These are phyloP conservation scores for Calophaca sinica DNA, from an alignment of 306 rosid species.

Conservation along the genomic window DNA sequence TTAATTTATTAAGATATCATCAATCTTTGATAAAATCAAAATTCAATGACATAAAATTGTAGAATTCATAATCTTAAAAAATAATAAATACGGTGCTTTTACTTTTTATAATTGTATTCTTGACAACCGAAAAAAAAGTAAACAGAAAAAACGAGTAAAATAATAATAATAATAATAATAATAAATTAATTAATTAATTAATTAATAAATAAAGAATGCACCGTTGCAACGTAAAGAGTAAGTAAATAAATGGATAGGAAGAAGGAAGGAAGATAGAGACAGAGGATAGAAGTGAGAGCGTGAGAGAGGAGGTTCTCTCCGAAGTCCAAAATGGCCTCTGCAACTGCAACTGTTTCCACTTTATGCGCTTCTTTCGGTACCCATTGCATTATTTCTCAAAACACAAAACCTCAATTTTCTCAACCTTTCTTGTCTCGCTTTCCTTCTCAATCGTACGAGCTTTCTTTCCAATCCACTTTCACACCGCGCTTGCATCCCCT, in stretches of 20 bases:
- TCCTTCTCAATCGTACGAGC: slow-evolving; percentile 53
- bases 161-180: too few relatives aligned
- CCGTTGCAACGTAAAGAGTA: too few relatives aligned
- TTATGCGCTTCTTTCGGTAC: slow-evolving; percentile 65
- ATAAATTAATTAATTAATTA: too few relatives aligned
- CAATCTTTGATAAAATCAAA: too few relatives aligned
- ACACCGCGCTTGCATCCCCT: slow-evolving; percentile 43
- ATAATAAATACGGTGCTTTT: too few relatives aligned
- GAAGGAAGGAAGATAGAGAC: not conserved
- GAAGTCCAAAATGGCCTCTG: slow-evolving; percentile 68
- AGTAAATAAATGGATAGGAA: slow-evolving; percentile 39
- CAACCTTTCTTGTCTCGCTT: slow-evolving; percentile 45
- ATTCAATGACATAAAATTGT: too few relatives aligned
- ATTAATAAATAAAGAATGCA: too few relatives aligned
- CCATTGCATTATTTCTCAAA: slow-evolving; percentile 62
- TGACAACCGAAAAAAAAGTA: too few relatives aligned
- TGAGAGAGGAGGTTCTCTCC: slow-evolving; percentile 35
- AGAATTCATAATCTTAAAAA: too few relatives aligned
- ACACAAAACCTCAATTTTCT: slow-evolving; percentile 42
- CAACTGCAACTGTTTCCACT: slow-evolving; percentile 62
- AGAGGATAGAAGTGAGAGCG: not conserved
- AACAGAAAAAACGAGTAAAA: too few relatives aligned
- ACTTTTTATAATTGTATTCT: too few relatives aligned
- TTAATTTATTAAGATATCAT: too few relatives aligned
- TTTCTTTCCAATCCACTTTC: slow-evolving; percentile 52